Percentiles rank a stretch among this genome's conserved stretches.
These are phyloP conservation scores for Colletotrichum destructivum DNA, from an alignment of 2,329 filamentous ascomycete genomes.

Conservation along the genomic window DNA sequence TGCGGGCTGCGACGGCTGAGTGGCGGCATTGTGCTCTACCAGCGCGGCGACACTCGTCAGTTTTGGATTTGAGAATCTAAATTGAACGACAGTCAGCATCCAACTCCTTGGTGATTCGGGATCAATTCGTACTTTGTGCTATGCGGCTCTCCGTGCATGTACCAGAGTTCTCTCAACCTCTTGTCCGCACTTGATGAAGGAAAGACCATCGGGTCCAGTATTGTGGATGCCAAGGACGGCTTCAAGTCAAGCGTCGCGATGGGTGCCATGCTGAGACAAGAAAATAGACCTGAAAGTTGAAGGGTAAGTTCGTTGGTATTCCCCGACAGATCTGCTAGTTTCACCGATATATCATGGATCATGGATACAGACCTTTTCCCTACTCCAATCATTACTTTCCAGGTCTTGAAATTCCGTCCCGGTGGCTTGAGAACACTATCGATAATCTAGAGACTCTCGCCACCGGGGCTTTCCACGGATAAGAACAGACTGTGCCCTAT, in stretches of 20 bases:
- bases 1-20: conserved; percentile 19
- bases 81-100: too few species aligned
- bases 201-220: conserved; percentile 16
- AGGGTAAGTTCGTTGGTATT: too few species aligned
- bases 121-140: not conserved
- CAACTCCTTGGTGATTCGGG: too few species aligned
- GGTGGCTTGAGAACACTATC: too few species aligned
- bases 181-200: conserved; percentile 23
- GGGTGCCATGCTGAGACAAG: conserved; percentile 23
- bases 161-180: conserved; percentile 15
- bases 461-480: too few species aligned
- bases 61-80: conserved; percentile 18
- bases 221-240: not conserved
- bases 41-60: conserved; percentile 25
- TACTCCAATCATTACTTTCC: too few species aligned
- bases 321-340: not conserved
- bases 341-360: too few species aligned
- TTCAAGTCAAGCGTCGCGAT: conserved; percentile 25
- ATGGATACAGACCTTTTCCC: too few species aligned
- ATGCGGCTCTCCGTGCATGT: conserved; percentile 30
- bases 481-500: too few species aligned
- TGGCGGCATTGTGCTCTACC: conserved; percentile 22
- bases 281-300: not conserved
- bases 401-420: too few species aligned
- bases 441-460: too few species aligned